phyloP scores from a whole-genome alignment of 495 filamentous ascomycete genomes.

The Poronia punctata region DNA sequence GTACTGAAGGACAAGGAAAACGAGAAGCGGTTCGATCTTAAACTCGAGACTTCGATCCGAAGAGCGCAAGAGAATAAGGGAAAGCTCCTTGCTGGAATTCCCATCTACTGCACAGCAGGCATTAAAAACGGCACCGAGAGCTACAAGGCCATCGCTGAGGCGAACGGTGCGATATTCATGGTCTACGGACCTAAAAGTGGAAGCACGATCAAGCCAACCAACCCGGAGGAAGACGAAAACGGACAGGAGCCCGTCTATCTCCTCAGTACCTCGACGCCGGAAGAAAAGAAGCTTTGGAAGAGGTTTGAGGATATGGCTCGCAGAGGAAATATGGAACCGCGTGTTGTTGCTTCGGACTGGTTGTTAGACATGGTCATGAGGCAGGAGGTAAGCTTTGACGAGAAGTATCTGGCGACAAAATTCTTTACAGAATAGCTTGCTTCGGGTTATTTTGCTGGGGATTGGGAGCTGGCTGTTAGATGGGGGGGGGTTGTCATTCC shows the following conservation, averaged over 20 bases:
- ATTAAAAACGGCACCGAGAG: conserved; percentile 76
- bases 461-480: background rate
- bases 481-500: background rate
- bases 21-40: conserved; percentile 63
- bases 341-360: conserved; percentile 82
- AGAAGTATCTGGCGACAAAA: conserved; percentile 48
- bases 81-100: conserved; percentile 61
- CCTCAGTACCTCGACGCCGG: conserved; percentile 53
- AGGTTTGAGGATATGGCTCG: conserved; percentile 71
- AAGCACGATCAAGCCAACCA: conserved; percentile 49
- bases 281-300: conserved; percentile 70
- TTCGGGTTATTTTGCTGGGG: background rate
- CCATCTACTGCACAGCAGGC: conserved; percentile 71
- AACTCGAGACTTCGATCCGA: conserved; percentile 54
- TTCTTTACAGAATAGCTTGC: conserved; percentile 18
- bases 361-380: conserved; percentile 80
- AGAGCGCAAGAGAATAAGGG: conserved; percentile 70
- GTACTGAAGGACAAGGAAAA: conserved; percentile 60
- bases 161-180: conserved; percentile 78
- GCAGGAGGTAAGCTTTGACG: conserved; percentile 61
- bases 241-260: conserved; percentile 70
- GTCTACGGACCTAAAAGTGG: conserved; percentile 69
- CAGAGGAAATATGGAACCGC: conserved; percentile 61
- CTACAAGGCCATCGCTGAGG: conserved; percentile 73
- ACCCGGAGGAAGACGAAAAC: conserved; percentile 48